Conservation (phyloP, 768 basidiomycete genomes). For the Coprinopsis cinerea region DNA sequence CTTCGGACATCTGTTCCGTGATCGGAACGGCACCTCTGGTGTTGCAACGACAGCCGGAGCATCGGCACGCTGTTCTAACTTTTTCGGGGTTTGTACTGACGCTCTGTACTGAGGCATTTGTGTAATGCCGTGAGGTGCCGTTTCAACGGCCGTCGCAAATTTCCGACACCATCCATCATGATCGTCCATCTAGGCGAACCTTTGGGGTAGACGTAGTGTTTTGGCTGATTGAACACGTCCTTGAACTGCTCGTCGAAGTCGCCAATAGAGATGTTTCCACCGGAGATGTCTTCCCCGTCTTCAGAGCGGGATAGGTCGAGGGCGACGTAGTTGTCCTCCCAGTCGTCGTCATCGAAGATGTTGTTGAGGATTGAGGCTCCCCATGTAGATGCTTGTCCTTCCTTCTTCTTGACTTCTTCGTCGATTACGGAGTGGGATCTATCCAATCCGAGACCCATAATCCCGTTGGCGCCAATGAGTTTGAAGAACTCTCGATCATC, state of each 20-base stretch:
- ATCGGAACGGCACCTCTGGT: too few species aligned
- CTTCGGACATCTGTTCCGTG: too few species aligned
- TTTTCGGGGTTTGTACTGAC: too few species aligned
- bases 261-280: neutral
- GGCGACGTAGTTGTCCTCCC: neutral
- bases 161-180: too few species aligned
- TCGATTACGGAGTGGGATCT: neutral
- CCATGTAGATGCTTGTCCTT: neutral
- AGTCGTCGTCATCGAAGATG: neutral
- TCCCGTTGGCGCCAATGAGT: neutral
- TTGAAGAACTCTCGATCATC: neutral
- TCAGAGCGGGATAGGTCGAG: neutral
- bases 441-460: neutral
- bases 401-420: neutral
- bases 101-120: too few species aligned
- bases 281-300: neutral
- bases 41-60: too few species aligned
- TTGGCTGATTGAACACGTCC: neutral
- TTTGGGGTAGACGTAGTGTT: neutral
- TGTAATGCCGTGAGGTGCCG: too few species aligned
- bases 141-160: too few species aligned
- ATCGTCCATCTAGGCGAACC: neutral
- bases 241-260: neutral
- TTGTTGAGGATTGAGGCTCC: neutral
- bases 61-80: too few species aligned